Conservation (phyloP, 352 stramenopile species). For the Pythium insidiosum region DNA sequence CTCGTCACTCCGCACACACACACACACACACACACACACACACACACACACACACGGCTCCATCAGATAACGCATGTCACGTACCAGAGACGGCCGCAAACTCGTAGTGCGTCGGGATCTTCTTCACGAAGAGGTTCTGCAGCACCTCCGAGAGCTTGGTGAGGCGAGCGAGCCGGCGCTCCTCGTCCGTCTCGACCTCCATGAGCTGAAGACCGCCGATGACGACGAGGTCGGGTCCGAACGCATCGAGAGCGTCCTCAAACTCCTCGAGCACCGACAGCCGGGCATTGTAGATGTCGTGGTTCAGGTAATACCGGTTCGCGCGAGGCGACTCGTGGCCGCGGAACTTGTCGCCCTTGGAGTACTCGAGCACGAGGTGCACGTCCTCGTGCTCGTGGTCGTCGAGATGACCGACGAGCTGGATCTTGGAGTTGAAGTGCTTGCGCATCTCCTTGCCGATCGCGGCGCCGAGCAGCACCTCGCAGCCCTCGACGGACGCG, state of each 20-base stretch:
- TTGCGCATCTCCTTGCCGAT: constrained; percentile 73
- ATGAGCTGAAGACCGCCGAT: constrained; percentile 78
- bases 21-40: background rate
- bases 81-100: constrained; percentile 70
- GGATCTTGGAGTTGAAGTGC: constrained; percentile 52
- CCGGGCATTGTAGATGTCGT: constrained; percentile 78
- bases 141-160: constrained; percentile 61
- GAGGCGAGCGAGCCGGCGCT: constrained; percentile 37
- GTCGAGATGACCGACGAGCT: constrained; percentile 56
- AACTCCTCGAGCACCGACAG: constrained; percentile 78
- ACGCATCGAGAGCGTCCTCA: constrained; percentile 41
- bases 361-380: constrained; percentile 75
- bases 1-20: background rate
- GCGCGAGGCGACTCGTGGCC: constrained; percentile 55
- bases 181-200: constrained; percentile 70
- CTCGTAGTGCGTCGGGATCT: constrained; percentile 71
- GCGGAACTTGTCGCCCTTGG: constrained; percentile 52
- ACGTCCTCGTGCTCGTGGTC: constrained; percentile 63
- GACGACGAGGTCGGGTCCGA: constrained; percentile 66
- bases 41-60: too few species aligned
- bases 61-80: background rate
- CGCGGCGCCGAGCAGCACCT: constrained; percentile 62
- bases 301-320: constrained; percentile 83
- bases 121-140: constrained; percentile 51
- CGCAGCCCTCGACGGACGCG: constrained; percentile 53